A percentile compares a stretch with the other conserved stretches of the same genome.
Evolutionary conservation across 129 eudicot genomes (phyloP).

Genomic region (Centella asiatica): DNA sequence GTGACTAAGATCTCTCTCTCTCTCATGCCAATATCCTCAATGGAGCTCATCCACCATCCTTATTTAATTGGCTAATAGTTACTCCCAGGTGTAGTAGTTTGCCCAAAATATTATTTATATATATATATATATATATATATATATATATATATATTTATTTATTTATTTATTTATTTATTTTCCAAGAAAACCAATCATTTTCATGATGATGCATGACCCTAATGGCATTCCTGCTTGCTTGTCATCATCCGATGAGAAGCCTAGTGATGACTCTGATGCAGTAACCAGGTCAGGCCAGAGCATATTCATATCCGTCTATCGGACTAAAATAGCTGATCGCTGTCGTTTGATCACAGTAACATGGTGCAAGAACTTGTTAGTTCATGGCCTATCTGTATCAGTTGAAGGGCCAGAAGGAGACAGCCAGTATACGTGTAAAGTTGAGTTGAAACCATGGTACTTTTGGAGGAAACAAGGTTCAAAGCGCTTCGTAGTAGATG

Average conservation of each 20-base stretch:
- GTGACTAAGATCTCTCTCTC: constrained; percentile 14
- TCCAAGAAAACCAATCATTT: neutral
- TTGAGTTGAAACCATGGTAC: constrained; percentile 91
- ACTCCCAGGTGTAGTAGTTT: neutral
- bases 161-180: neutral
- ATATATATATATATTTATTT: neutral
- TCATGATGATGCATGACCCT: constrained; percentile 43
- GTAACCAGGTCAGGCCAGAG: constrained; percentile 71
- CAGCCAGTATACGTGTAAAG: constrained; percentile 56
- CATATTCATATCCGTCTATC: constrained; percentile 61
- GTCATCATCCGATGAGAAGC: constrained; percentile 36
- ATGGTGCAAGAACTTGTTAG: constrained; percentile 88
- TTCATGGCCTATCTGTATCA: constrained; percentile 80
- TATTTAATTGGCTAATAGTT: constrained; percentile 4
- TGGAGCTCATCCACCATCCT: constrained; percentile 5
- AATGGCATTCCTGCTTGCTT: constrained; percentile 55
- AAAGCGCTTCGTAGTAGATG: constrained; percentile 44
- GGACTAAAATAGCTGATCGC: constrained; percentile 56
- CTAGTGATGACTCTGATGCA: constrained; percentile 32
- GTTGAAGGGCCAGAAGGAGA: constrained; percentile 52
- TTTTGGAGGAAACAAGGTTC: constrained; percentile 93
- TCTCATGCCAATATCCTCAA: neutral
- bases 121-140: too few species aligned
- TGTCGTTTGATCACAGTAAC: constrained; percentile 69
- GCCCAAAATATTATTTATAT: too few species aligned